Evolutionary conservation across 108 stramenopile species (phyloP).

Genomic region (Discostella stelligeroides): DNA sequence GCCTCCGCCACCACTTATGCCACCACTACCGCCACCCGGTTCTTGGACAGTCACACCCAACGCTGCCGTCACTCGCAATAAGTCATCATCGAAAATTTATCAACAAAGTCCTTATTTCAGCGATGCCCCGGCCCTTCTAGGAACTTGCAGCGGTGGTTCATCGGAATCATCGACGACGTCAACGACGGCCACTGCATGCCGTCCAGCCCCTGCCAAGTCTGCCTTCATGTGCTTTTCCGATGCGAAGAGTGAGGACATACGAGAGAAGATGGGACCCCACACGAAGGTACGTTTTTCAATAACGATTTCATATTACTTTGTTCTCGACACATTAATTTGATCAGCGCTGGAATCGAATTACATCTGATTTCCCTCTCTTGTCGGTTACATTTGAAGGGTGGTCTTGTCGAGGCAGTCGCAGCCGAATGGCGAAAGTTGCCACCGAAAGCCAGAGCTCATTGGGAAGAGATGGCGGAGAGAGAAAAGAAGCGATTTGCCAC

Average conservation of each 20-base stretch:
- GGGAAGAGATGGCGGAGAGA: conserved; percentile 23
- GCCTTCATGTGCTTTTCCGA: conserved; percentile 48
- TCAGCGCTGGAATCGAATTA: neutral
- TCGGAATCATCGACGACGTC: conserved; percentile 25
- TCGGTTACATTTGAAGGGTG: conserved; percentile 10
- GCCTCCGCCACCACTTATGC: neutral
- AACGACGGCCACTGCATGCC: conserved; percentile 14
- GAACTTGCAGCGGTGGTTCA: neutral
- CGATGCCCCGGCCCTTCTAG: conserved; percentile 22
- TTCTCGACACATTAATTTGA: too few species aligned
- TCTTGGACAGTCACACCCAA: neutral
- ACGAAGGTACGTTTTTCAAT: neutral
- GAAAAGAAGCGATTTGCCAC: conserved; percentile 38
- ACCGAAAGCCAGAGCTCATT: conserved; percentile 19
- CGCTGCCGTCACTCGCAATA: neutral
- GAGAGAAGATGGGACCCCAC: conserved; percentile 4
- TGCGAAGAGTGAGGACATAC: conserved; percentile 23
- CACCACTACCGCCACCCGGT: neutral
- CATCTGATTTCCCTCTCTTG: neutral
- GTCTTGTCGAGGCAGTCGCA: conserved; percentile 32
- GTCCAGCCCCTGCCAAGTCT: conserved; percentile 37
- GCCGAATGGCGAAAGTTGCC: conserved; percentile 40
- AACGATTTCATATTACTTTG: neutral
- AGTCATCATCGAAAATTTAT: conserved; percentile 1
- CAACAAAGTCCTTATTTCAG: conserved; percentile 23